phyloP scores from a whole-genome alignment of 2,329 filamentous ascomycete species.

The Pseudogymnoascus pannorum region DNA sequence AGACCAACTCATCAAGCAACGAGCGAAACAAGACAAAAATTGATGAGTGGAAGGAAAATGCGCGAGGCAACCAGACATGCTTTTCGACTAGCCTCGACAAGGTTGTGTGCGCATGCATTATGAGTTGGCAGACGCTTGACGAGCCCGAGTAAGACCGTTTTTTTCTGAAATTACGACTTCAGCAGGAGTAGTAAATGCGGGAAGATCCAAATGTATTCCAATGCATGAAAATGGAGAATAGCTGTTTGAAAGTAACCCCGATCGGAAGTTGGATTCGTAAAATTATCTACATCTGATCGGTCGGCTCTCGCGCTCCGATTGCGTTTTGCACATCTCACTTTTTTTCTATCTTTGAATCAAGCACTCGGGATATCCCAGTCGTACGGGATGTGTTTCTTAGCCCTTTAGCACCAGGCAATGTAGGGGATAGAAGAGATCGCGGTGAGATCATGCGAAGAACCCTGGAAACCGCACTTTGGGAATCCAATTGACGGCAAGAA shows the following conservation, averaged over 20 bases:
- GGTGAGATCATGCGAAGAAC: constrained; percentile 7
- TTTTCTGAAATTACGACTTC: constrained; percentile 16
- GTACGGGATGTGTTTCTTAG: neutral
- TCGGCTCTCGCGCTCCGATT: neutral
- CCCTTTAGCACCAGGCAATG: neutral
- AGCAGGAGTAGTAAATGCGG: constrained; percentile 7
- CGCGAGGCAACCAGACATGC: constrained; percentile 24
- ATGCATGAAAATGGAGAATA: constrained; percentile 10
- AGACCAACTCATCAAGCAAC: constrained; percentile 16
- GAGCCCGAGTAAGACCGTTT: constrained; percentile 46
- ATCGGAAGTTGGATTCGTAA: neutral
- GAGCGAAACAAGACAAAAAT: constrained; percentile 3
- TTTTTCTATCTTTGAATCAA: neutral
- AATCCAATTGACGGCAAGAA: constrained; percentile 6
- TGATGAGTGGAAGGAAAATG: constrained; percentile 15
- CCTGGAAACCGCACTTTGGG: constrained; percentile 5
- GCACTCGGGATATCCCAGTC: neutral
- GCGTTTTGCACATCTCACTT: neutral
- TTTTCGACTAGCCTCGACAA: constrained; percentile 27
- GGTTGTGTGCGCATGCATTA: constrained; percentile 55
- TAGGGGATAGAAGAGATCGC: neutral
- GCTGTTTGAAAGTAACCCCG: constrained; percentile 3
- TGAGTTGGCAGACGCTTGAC: constrained; percentile 67
- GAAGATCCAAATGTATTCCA: constrained; percentile 9
- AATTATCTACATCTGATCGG: neutral